phyloP scores from a whole-genome alignment of 768 basidiomycete genomes.

The Kwoniella sp. region DNA sequence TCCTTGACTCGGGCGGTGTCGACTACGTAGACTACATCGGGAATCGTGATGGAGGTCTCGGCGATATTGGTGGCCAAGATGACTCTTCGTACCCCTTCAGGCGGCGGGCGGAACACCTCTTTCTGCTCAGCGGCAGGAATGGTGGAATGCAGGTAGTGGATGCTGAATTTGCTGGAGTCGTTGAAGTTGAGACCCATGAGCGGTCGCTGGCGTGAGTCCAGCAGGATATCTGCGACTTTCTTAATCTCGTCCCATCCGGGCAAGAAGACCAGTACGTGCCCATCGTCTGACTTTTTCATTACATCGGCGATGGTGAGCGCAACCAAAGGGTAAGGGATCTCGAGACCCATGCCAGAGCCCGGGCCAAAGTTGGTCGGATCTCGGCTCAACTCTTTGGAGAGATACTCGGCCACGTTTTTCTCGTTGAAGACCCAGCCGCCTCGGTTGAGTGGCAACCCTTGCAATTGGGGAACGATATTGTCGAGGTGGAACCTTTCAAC shows the following conservation, averaged over 20 bases:
- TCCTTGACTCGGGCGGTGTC: constrained; percentile 88
- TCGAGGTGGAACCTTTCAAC: constrained; percentile 81
- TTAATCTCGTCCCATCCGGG: constrained; percentile 71
- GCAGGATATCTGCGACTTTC: constrained; percentile 65
- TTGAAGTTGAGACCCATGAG: constrained; percentile 66
- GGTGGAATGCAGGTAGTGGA: constrained; percentile 85
- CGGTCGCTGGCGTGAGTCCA: constrained; percentile 62
- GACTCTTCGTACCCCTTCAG: constrained; percentile 74
- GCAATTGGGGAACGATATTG: constrained; percentile 67
- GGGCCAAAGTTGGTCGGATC: constrained; percentile 41
- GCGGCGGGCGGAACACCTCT: constrained; percentile 81
- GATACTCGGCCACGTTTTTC: constrained; percentile 70
- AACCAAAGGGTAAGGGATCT: constrained; percentile 77
- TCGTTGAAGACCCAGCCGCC: constrained; percentile 71
- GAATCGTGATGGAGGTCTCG: constrained; percentile 92
- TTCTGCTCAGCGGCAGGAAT: constrained; percentile 88
- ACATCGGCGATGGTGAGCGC: constrained; percentile 80
- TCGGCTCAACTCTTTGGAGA: constrained; percentile 68
- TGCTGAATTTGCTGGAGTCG: constrained; percentile 64
- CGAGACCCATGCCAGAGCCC: constrained; percentile 63
- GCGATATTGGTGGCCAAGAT: constrained; percentile 95
- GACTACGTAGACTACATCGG: constrained; percentile 91
- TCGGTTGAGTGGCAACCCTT: constrained; percentile 36
- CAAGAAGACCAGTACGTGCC: constrained; percentile 81
- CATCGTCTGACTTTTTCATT: constrained; percentile 70